Base-by-base conservation (phyloP, 192 early-diverging fungal species). In the Pilobolus umbonatus region DNA sequence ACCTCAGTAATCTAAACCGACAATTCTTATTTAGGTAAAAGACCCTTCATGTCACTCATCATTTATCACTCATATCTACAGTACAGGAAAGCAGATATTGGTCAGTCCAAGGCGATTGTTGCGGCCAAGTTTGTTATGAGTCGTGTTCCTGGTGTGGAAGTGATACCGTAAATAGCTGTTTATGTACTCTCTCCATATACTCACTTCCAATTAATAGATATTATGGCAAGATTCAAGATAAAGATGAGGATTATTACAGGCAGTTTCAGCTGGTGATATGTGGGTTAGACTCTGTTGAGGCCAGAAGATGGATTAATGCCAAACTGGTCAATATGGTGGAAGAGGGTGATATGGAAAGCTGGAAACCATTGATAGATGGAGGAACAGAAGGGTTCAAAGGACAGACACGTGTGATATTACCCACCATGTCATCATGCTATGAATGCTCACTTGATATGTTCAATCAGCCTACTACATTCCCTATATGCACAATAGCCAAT, bases 401-500 rank as follows among this genome's bases (percentile, higher is more conserved):
- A 19, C 95, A 98, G 64, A 85, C 91, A 1, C 81, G 94, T 42
- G 87, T 98, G 1, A 96, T 98, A 36, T 57, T 96, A 24, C 96
- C 96, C 0, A 77, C 72, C 4, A 77, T 87, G 26, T 89, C 83
- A 3, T 89, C 94, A 0, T 98, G 96, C 73, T 96, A 96, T 57
- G 96, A 98, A 71, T 98, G 96, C 66, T 92, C 92, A 0, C 74
- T 98, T 43, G 89, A 91, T 53, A 87, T 98, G 88, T 83, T 92
- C 40, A 88, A 87, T 57, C 90, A 94, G 58, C 91, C 87, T 31
- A 86, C 80, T 4, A 89, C 88, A 0, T 98, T 89, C 50, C 96
- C 96, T 0, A 93, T 98, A 24, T 98, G 96, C 71, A 98, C 96
- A 3, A 98, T 98, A 65, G 94, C 96, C 34, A 97, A 98, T 62